Conservation (phyloP, 441 rosid genomes). For the Brassica balearica region DNA sequence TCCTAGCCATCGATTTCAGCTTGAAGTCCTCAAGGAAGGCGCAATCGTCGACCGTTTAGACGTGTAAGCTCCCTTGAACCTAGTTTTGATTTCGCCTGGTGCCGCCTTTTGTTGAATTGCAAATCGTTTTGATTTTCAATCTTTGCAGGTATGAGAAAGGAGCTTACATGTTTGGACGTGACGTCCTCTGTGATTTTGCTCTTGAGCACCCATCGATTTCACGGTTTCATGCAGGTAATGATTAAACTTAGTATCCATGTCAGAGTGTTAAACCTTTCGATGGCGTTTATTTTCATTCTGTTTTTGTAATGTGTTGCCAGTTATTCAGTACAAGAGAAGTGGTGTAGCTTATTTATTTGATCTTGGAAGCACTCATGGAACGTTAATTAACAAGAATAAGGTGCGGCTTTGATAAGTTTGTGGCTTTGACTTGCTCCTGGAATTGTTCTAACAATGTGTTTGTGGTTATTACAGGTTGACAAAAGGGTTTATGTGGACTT, state of each 20-base stretch:
- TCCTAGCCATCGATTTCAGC: slow-evolving; percentile 64
- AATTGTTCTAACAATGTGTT: slow-evolving; percentile 10
- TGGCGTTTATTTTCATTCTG: neutral
- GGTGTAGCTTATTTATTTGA: slow-evolving; percentile 89
- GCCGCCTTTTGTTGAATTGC: neutral
- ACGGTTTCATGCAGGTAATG: slow-evolving; percentile 92
- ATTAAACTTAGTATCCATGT: too few relatives aligned
- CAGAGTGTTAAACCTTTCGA: neutral
- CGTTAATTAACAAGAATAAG: slow-evolving; percentile 78
- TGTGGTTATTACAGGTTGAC: slow-evolving; percentile 60
- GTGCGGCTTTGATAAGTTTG: slow-evolving; percentile 43
- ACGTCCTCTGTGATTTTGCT: slow-evolving; percentile 82
- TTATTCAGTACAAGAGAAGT: slow-evolving; percentile 82
- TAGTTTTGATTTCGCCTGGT: neutral
- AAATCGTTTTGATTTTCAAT: neutral
- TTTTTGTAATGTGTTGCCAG: slow-evolving; percentile 48
- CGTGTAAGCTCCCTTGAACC: slow-evolving; percentile 49
- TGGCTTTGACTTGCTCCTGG: slow-evolving; percentile 1
- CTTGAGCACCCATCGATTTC: slow-evolving; percentile 95
- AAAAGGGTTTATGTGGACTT: slow-evolving; percentile 70
- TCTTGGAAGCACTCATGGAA: slow-evolving; percentile 89
- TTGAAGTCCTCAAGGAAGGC: slow-evolving; percentile 94
- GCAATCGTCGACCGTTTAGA: slow-evolving; percentile 64
- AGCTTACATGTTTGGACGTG: slow-evolving; percentile 97
- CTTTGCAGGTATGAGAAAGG: slow-evolving; percentile 73